Evolutionary conservation across 2,329 filamentous ascomycete genomes (phyloP).

Genomic region (Didymella keratinophila): DNA sequence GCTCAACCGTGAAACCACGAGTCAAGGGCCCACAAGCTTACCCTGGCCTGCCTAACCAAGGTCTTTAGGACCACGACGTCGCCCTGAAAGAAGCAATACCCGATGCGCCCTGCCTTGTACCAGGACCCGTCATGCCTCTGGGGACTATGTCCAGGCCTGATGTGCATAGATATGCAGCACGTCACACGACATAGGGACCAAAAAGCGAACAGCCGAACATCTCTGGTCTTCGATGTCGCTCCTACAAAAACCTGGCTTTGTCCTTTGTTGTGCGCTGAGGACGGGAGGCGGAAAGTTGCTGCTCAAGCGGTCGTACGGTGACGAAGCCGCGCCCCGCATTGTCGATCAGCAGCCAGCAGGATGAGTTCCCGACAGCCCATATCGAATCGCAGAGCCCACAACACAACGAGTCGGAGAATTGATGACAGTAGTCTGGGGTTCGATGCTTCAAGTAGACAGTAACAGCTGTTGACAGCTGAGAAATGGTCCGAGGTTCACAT

Average conservation of each 20-base stretch:
- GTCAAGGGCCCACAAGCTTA: constrained; percentile 1
- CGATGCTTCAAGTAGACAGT: neutral
- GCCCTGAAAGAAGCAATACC: neutral
- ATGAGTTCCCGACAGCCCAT: constrained; percentile 9
- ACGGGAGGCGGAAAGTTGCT: neutral
- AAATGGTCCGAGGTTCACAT: neutral
- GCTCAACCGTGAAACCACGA: constrained; percentile 1
- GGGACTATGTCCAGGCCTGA: neutral
- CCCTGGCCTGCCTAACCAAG: neutral
- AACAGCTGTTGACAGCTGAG: constrained; percentile 4
- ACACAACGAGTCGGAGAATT: neutral
- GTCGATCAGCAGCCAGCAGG: neutral
- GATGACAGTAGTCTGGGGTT: neutral
- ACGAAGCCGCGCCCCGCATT: constrained; percentile 5
- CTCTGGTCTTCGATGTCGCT: neutral
- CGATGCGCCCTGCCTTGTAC: neutral
- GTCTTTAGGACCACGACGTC: neutral
- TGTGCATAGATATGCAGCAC: neutral
- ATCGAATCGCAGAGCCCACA: constrained; percentile 1
- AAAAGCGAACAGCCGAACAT: neutral
- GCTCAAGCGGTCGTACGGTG: neutral
- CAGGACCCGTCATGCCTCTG: neutral
- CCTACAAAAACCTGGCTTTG: neutral
- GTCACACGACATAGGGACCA: neutral
- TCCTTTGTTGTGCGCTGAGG: neutral